phyloP scores from a whole-genome alignment of 306 rosid genomes.

The Inga oerstediana region DNA sequence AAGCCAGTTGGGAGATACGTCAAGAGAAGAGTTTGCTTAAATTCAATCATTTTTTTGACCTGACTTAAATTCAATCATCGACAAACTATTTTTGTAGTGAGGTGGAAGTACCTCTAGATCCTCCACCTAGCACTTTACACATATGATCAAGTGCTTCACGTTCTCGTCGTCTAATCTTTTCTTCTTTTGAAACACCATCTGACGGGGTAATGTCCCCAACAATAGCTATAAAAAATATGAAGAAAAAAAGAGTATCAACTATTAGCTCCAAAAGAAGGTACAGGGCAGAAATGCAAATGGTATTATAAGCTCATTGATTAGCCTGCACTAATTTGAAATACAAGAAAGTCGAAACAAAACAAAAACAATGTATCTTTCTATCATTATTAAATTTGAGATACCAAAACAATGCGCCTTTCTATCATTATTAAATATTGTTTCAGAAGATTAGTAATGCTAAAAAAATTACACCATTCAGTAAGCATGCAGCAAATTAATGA shows the following conservation, averaged over 20 bases:
- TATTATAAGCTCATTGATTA: background rate
- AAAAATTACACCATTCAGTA: background rate
- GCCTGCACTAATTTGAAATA: constrained; percentile 15
- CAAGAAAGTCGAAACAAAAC: background rate
- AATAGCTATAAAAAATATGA: constrained; percentile 58
- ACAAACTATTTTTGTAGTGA: constrained; percentile 18
- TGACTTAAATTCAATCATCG: background rate
- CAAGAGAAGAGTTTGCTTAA: constrained; percentile 18
- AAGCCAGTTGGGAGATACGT: constrained; percentile 19
- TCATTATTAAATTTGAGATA: no score
- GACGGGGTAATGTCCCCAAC: constrained; percentile 90
- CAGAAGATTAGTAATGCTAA: background rate
- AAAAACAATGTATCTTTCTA: background rate
- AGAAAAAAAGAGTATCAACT: constrained; percentile 11
- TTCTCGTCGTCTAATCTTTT: constrained; percentile 70
- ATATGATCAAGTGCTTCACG: constrained; percentile 78
- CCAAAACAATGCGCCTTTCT: no score
- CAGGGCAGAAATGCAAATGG: background rate
- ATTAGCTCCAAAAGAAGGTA: background rate
- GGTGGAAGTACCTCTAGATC: constrained; percentile 62
- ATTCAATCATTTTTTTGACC: background rate
- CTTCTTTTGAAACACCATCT: constrained; percentile 81
- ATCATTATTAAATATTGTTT: background rate
- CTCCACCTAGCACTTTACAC: constrained; percentile 96
- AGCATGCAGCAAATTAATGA: constrained; percentile 6